These are phyloP conservation scores for Talaromyces albobiverticillius DNA, from an alignment of 2,329 filamentous ascomycete genomes.

Conservation along the genomic window DNA sequence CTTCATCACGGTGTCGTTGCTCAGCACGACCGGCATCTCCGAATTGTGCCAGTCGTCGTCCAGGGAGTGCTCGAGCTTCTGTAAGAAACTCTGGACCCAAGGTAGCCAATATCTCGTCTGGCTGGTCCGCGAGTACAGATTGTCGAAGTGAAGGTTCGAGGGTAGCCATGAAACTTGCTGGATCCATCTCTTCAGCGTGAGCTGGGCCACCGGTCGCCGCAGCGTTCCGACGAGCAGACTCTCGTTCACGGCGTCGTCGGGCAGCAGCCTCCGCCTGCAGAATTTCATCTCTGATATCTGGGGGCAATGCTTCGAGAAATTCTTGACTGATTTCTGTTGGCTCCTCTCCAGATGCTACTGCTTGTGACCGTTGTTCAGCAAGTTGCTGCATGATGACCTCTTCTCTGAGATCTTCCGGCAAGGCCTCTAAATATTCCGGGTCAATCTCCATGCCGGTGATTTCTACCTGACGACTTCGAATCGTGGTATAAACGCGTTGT, in stretches of 20 bases:
- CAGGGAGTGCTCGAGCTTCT: conserved; percentile 73
- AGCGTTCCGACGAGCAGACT: conserved; percentile 70
- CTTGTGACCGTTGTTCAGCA: conserved; percentile 76
- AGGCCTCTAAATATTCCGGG: conserved; percentile 86
- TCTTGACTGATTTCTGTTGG: conserved; percentile 71
- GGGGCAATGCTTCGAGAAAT: conserved; percentile 87
- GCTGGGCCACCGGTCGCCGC: conserved; percentile 48
- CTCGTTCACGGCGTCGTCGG: conserved; percentile 80
- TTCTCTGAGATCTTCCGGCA: conserved; percentile 94
- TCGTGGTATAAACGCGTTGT: conserved; percentile 71
- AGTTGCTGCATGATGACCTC: conserved; percentile 93
- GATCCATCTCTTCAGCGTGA: conserved; percentile 79
- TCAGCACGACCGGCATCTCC: conserved; percentile 41
- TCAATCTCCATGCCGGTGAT: conserved; percentile 95
- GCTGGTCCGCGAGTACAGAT: conserved; percentile 86
- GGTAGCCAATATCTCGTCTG: conserved; percentile 79
- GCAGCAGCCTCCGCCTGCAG: conserved; percentile 87
- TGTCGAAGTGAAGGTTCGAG: conserved; percentile 81
- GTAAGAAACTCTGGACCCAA: conserved; percentile 82
- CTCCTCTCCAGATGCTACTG: conserved; percentile 67
- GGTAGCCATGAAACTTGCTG: conserved; percentile 87
- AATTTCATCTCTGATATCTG: conserved; percentile 85
- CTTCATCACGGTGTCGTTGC: conserved; percentile 33
- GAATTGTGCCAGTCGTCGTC: conserved; percentile 55
- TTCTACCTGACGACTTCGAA: conserved; percentile 83